Evolutionary conservation across 805 yeast genomes (phyloP), one percentile per base, ranked within the genome.

Genomic region (Starmerella vitae): DNA sequence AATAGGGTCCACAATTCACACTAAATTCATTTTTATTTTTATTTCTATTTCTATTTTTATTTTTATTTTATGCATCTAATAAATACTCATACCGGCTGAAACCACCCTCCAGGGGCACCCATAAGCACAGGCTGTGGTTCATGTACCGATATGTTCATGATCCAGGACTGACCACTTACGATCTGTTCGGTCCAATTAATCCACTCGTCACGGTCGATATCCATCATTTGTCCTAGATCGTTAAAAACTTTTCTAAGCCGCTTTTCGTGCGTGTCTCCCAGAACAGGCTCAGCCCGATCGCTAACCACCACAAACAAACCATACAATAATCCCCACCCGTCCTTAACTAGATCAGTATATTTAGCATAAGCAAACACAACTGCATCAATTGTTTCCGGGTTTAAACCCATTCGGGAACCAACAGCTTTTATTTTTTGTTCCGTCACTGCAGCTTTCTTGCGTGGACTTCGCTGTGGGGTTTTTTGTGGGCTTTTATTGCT

Each of bases 91-190:
- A 27, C 30, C 14, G 30, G 30, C 17, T 27, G 39, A 13, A 29
- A 37, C 56, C 52, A 53, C 5, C 36, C 51, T 14, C 51, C 56
- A 4, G 46, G 34, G 13, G 42, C 43, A 20, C 50, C 53, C 18
- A 34, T 34, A 3, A 46, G 39, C 22, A 34, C 26, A 9, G 39
- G 39, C 14, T 34, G 41, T 5, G 47, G 45, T 41, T 47, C 57
- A 9, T 50, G 46, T 7, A 36, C 45, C 12, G 59, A 43, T 13
- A 57, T 42, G 17, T 45, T 32, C 27, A 44, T 40, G 20, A 60
- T 44, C 61, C 61, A 57, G 18, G 49, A 44, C 41, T 59, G 63
- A 35, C 60, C 61, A 4, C 51, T 53, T n/a, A 55, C 49, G 26
- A 60, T 57, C 32, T 46, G 46, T 26, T 51, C 48, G 12, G 53